Conservation (phyloP, 129 eudicot genomes). For the Flaveria linearis region DNA sequence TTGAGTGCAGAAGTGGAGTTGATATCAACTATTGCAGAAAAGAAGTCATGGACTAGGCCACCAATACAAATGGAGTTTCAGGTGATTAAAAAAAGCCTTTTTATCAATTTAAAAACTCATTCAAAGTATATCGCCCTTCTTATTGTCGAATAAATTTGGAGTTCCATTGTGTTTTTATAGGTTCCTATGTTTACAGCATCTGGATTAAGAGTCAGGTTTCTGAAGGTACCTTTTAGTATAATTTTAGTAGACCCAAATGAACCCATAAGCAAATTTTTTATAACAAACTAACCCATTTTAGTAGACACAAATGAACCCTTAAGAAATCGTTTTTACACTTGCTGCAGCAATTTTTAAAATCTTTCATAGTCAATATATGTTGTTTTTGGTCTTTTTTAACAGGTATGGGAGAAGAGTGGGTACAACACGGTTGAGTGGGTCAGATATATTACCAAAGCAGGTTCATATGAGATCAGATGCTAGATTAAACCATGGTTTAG, state of each 20-base stretch:
- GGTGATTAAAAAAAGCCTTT: slow-evolving; percentile 38
- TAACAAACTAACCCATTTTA: neutral
- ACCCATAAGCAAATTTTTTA: too few species aligned
- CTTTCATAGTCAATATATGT: neutral
- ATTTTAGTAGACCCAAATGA: too few species aligned
- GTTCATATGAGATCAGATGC: slow-evolving; percentile 81
- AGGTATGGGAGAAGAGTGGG: slow-evolving; percentile 99
- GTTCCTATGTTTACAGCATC: slow-evolving; percentile 99
- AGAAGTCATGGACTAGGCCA: slow-evolving; percentile 97
- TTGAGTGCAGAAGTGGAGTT: slow-evolving; percentile 97
- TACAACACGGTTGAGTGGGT: slow-evolving; percentile 99
- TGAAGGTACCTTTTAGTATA: slow-evolving; percentile 58
- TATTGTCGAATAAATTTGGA: neutral
- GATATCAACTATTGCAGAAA: slow-evolving; percentile 92
- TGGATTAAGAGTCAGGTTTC: slow-evolving; percentile 96
- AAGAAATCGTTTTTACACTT: neutral
- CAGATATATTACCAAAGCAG: slow-evolving; percentile 94
- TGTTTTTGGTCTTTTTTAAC: neutral
- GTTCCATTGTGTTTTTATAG: slow-evolving; percentile 39
- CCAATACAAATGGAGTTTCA: slow-evolving; percentile 99
- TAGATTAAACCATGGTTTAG: slow-evolving; percentile 20
- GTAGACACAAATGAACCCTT: too few species aligned
- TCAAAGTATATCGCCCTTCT: neutral
- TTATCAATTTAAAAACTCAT: neutral
- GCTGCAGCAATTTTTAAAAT: neutral